Evolutionary conservation across 2,329 filamentous ascomycete genomes (phyloP).

Genomic region (Pestalotiopsis sp.): DNA sequence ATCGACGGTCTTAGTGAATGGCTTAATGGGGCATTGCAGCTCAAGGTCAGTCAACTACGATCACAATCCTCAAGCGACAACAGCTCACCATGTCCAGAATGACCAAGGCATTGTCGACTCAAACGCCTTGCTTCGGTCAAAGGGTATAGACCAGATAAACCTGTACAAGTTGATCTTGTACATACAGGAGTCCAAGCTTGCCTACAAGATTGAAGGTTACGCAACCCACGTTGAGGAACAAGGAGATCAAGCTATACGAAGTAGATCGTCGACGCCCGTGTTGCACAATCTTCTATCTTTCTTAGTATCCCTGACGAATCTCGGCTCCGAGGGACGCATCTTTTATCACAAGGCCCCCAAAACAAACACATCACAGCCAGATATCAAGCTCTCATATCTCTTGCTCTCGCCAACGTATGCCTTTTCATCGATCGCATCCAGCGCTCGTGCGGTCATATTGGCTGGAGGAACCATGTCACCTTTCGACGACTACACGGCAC

Average conservation of each 20-base stretch:
- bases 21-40: slow-evolving; percentile 55
- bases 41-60: slow-evolving; percentile 38
- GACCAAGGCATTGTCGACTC: slow-evolving; percentile 69
- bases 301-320: slow-evolving; percentile 81
- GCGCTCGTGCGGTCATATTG: slow-evolving; percentile 82
- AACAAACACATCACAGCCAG: slow-evolving; percentile 27
- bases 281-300: slow-evolving; percentile 61
- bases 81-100: slow-evolving; percentile 25
- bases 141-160: slow-evolving; percentile 94
- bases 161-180: slow-evolving; percentile 86
- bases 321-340: slow-evolving; percentile 68
- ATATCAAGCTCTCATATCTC: slow-evolving; percentile 75
- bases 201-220: slow-evolving; percentile 93
- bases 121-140: slow-evolving; percentile 73
- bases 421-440: slow-evolving; percentile 83
- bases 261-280: slow-evolving; percentile 48
- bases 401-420: slow-evolving; percentile 89
- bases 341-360: slow-evolving; percentile 55
- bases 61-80: too few species aligned
- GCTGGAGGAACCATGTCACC: slow-evolving; percentile 98
- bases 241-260: slow-evolving; percentile 24
- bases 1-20: slow-evolving; percentile 76
- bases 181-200: slow-evolving; percentile 87
- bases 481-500: slow-evolving; percentile 83
- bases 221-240: slow-evolving; percentile 60